A percentile compares a stretch with the other conserved stretches of the same genome.
These are phyloP conservation scores for Colletotrichum noveboracense DNA, from an alignment of 2,329 filamentous ascomycete genomes.

Conservation along the genomic window DNA sequence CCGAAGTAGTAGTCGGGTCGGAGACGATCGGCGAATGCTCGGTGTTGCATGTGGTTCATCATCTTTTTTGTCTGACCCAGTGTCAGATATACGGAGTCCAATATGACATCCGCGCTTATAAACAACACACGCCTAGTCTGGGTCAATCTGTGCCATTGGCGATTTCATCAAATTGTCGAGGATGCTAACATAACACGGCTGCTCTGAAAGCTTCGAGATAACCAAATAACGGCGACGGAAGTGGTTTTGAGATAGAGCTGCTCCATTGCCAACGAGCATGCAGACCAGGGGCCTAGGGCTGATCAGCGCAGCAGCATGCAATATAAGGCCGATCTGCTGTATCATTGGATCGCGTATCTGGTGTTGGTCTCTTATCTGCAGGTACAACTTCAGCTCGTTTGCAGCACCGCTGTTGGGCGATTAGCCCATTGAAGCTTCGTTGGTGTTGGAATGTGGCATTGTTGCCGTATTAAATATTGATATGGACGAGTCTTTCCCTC, in stretches of 20 bases:
- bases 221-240: neutral
- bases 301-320: neutral
- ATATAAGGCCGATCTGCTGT: neutral
- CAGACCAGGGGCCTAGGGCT: neutral
- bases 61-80: neutral
- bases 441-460: neutral
- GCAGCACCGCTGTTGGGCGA: too few relatives aligned
- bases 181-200: neutral
- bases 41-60: neutral
- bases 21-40: neutral
- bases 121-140: neutral
- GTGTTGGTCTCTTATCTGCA: slow-evolving; percentile 11
- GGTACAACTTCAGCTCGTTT: neutral
- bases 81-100: neutral
- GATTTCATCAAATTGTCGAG: neutral
- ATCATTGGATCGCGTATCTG: neutral
- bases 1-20: neutral
- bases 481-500: neutral
- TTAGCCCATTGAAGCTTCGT: neutral
- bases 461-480: neutral
- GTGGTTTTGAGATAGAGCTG: neutral
- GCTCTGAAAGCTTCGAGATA: accelerated
- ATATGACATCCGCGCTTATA: neutral
- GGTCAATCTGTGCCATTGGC: neutral
- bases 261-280: neutral